phyloP scores from a whole-genome alignment of 371 early-diverging fungal genomes.

The Choanephora cucurbitarum region DNA sequence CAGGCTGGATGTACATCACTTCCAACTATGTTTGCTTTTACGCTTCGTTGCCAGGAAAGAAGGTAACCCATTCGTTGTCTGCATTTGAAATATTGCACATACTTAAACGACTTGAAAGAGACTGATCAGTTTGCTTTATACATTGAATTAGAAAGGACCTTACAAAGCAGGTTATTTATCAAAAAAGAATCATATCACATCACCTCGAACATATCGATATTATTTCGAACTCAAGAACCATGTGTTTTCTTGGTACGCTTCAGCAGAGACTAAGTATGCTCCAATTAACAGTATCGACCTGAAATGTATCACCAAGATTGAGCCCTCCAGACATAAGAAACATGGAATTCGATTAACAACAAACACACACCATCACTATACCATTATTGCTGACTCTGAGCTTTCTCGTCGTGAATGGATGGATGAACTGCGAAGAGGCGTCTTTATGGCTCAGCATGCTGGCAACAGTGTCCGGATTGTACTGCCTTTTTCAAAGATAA shows the following conservation, averaged over 20 bases:
- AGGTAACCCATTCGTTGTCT: no score
- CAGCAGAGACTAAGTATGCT: slow-evolving; percentile 65
- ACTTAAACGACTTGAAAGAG: no score
- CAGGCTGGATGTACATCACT: slow-evolving; percentile 75
- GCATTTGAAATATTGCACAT: no score
- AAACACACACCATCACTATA: slow-evolving; percentile 31
- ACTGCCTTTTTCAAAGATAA: slow-evolving; percentile 52
- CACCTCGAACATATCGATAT: slow-evolving; percentile 55
- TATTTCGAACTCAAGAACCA: slow-evolving; percentile 72
- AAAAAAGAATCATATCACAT: slow-evolving; percentile 50
- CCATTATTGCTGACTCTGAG: slow-evolving; percentile 53
- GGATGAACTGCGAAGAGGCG: slow-evolving; percentile 58
- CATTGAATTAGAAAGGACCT: slow-evolving; percentile 49
- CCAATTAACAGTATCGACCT: slow-evolving; percentile 68
- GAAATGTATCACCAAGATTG: slow-evolving; percentile 56
- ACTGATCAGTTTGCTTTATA: no score
- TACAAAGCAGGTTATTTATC: slow-evolving; percentile 66
- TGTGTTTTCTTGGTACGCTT: slow-evolving; percentile 63
- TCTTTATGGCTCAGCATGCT: slow-evolving; percentile 61
- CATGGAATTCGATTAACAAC: slow-evolving; percentile 61
- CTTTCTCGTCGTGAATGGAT: slow-evolving; percentile 57
- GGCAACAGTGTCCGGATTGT: slow-evolving; percentile 66
- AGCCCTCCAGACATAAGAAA: slow-evolving; percentile 40
- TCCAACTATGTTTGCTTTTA: slow-evolving; percentile 67
- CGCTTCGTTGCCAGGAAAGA: slow-evolving; percentile 60